Base-by-base conservation (phyloP, 2,329 filamentous ascomycete species). In the Hymenoscyphus salicellus region DNA sequence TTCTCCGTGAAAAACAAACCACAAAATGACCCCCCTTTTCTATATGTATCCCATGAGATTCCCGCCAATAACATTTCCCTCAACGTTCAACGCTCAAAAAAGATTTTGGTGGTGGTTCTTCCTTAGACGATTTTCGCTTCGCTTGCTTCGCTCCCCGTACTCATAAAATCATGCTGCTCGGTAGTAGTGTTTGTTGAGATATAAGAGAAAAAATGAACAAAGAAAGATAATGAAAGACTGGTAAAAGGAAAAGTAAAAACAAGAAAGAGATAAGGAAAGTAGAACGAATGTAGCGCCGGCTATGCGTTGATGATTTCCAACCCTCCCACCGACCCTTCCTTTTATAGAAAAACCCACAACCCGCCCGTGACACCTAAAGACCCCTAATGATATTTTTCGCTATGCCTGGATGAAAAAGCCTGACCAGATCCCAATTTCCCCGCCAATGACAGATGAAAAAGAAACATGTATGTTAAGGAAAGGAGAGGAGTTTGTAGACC, bases 381-480 rank as follows among this genome's bases (percentile, higher is more conserved):
- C 20, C 46, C 46, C 46, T 6, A 23, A 52, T 26, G 36, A 38
- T 33, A 38, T 38, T 38, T 30, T 52, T 52, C 46, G 46, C 46
- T 52, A 52, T 52, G 46, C 46, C 20, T 10, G 46, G 46, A 52
- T 52, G 41, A 43, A 52, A 38, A 52, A 52, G 46, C 46, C 46
- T 26, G 46, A 52, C 46, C 46, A 52, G 20, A 52, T 52, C 46
- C 46, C 46, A 26, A 52, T 23, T 49, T 49, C 46, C 43, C 43
- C 20, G 46, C 46, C 46, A 26, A 26, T 52, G 46, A 33, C 55
- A 58, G 30, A 58, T 23, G 33, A 33, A 38, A 33, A 33, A 33
- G 32, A 33, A 6, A 33, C 16, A 55, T 36, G 28, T 38, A 36
- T 59, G 58, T 30, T 49, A 58, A 58, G 55, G 55, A 58, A 33